Conservation (phyloP, 2,329 filamentous ascomycete genomes). For the Ascomycota sp. region DNA sequence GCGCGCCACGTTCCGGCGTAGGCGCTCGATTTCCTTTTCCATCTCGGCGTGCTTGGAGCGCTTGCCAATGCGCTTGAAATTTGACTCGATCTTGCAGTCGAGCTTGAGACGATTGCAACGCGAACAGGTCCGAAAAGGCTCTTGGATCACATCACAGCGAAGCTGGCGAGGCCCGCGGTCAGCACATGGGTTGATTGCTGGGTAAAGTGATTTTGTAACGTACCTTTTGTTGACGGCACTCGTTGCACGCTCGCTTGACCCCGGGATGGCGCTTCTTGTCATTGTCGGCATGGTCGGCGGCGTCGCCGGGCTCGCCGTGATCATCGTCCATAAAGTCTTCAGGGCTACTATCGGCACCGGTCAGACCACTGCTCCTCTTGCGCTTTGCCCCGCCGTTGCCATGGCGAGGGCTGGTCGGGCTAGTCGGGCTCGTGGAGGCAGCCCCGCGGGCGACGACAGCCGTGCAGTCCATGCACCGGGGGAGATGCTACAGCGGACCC, state of each 20-base stretch:
- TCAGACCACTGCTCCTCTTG: slow-evolving; percentile 32
- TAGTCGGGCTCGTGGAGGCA: slow-evolving; percentile 30
- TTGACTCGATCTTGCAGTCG: slow-evolving; percentile 67
- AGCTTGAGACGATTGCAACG: slow-evolving; percentile 61
- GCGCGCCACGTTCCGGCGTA: slow-evolving; percentile 36
- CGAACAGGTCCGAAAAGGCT: slow-evolving; percentile 55
- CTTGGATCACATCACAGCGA: slow-evolving; percentile 64
- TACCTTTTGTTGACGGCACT: slow-evolving; percentile 71
- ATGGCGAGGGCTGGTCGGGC: slow-evolving; percentile 29
- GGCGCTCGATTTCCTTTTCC: slow-evolving; percentile 57
- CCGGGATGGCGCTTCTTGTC: slow-evolving; percentile 44
- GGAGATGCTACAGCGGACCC: slow-evolving; percentile 3
- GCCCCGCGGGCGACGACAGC: slow-evolving; percentile 22
- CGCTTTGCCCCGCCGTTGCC: slow-evolving; percentile 29
- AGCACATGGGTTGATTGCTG: background rate
- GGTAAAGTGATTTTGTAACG: slow-evolving; percentile 7
- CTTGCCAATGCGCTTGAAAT: slow-evolving; percentile 70
- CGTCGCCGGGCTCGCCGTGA: slow-evolving; percentile 26
- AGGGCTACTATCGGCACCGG: slow-evolving; percentile 34
- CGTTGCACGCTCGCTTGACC: slow-evolving; percentile 62
- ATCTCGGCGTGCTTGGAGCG: slow-evolving; percentile 66
- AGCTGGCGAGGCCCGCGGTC: slow-evolving; percentile 23
- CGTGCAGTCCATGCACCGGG: slow-evolving; percentile 24
- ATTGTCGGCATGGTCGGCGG: slow-evolving; percentile 20
- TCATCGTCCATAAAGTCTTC: slow-evolving; percentile 28